Evolutionary conservation across 1,284 basidiomycete species (phyloP), one percentile per base, ranked within the genome.

Genomic region (Sporisorium scitamineum): DNA sequence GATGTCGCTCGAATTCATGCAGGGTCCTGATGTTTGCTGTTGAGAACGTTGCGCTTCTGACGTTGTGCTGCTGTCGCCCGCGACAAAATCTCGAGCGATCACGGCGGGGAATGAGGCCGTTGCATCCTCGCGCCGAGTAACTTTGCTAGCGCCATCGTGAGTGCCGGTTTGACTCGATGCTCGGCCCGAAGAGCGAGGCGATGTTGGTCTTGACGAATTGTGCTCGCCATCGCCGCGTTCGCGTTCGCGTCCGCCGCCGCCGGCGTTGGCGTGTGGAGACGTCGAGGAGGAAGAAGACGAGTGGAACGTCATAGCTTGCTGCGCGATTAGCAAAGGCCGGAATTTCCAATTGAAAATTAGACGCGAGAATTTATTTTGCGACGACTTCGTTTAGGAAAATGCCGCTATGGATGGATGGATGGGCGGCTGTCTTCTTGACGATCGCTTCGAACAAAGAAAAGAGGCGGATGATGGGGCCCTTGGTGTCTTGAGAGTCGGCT

Each of bases 281-380:
- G n/a, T n/a, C n/a, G n/a, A n/a, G n/a, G n/a, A n/a, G 51, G 51
- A 37, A 22, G 29, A 45, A 32, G 27, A 16, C 3, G 29, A 2
- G 20, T 55, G 32, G 42, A 44, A 56, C 54, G 54, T 56, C 54
- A 56, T 56, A 13, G 42, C 22, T 45, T 31, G 5, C 16, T 48
- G 54, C 54, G 54, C 54, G 54, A 44, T 56, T 56, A 56, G 54
- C 54, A 56, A 56, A 56, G 13, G 42, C 54, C 29, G 54, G 9
- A 7, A 16, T n/a, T n/a, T n/a, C n/a, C n/a, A 20, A 2, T 51
- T 51, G 11, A 3, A n/a, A 24, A 32, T 20, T 42, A 1, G 34
- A 34, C 34, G 34, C n/a, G 34, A 13, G 34, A 20, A 42, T n/a
- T 18, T 47, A 45, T 24, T 32, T 29, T n/a, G 29, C 26, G 26